Evolutionary conservation across 2,329 filamentous ascomycete species (phyloP), one percentile per base, ranked within the genome.

Genomic region (Teratosphaeria epicoccoides): DNA sequence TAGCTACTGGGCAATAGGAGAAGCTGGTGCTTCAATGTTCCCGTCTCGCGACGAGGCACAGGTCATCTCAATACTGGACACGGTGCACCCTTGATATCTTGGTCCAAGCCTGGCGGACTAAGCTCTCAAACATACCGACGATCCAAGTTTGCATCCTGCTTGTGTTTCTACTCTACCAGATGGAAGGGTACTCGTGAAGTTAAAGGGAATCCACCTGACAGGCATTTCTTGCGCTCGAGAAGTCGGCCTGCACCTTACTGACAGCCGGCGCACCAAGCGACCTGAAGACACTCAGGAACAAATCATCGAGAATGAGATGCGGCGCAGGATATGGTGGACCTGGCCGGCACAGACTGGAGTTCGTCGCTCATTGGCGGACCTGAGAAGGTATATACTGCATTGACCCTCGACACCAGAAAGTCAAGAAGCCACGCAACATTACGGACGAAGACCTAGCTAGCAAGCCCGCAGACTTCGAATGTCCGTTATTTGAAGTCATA

Each of bases 321-420:
- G 58, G 12, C 49, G 62, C 43, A 58, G 62, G 40, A 48, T 64
- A 6, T 64, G 61, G 63, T 65, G 62, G 61, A 62, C 47, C 24
- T 64, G n/a, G 50, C 53, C 7, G 52, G 55, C 43, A 61, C 61
- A 3, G 62, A 64, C 28, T 65, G 62, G 62, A 56, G 44, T 20
- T 17, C 47, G 6, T 54, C 43, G 10, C 28, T 57, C 12, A 9
- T 49, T 24, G 68, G 68, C 5, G 72, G 73, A 1, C 68, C 70
- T 1, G 68, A 72, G 71, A 74, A 51, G 70, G 69, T 46, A 71
- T 68, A 1, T 76, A 76, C 55, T 61, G 63, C 2, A 63, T 74
- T 12, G 63, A 71, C 20, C 68, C 71, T 2, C 52, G 63, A 2
- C 70, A 74, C 9, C 71, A 73, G 67, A 60, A 63, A 6, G 69